A percentile compares a stretch with the other conserved stretches of the same genome.
These are phyloP conservation scores for Phialophora chinensis DNA, from an alignment of 2,329 filamentous ascomycete genomes.

Conservation along the genomic window DNA sequence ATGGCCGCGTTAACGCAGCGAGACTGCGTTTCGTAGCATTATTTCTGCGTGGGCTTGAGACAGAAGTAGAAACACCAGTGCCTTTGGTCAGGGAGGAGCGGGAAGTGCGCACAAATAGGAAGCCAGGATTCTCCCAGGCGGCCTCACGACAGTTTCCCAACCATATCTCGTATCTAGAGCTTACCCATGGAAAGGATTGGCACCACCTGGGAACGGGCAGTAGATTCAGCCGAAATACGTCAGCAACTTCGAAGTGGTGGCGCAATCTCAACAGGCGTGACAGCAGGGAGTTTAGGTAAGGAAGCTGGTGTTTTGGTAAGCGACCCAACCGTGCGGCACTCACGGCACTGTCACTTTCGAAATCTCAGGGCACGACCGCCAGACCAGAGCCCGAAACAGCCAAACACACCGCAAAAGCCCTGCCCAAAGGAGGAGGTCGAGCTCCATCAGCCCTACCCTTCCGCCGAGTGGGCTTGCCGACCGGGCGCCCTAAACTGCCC, in stretches of 20 bases:
- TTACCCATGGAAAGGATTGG: neutral
- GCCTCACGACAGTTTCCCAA: neutral
- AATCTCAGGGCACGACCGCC: neutral
- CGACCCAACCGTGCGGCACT: neutral
- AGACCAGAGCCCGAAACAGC: neutral
- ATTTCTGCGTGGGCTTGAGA: neutral
- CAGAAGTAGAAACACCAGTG: neutral
- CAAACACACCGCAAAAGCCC: neutral
- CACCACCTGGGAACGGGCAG: neutral
- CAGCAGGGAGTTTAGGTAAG: constrained; percentile 3
- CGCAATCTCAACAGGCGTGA: neutral
- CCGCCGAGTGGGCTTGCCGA: neutral
- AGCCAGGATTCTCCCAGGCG: neutral
- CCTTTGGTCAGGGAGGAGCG: neutral
- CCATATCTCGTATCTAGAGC: neutral
- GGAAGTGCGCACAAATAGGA: neutral
- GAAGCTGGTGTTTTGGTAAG: neutral
- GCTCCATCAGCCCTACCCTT: neutral
- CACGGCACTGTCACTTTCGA: neutral
- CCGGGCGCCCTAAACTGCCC: neutral
- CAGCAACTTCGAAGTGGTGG: neutral
- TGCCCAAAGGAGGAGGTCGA: neutral
- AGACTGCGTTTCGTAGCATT: neutral
- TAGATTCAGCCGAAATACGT: neutral
- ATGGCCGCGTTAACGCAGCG: neutral